phyloP scores from a whole-genome alignment of 140 eudicot genomes.

The Oenanthe javanica region DNA sequence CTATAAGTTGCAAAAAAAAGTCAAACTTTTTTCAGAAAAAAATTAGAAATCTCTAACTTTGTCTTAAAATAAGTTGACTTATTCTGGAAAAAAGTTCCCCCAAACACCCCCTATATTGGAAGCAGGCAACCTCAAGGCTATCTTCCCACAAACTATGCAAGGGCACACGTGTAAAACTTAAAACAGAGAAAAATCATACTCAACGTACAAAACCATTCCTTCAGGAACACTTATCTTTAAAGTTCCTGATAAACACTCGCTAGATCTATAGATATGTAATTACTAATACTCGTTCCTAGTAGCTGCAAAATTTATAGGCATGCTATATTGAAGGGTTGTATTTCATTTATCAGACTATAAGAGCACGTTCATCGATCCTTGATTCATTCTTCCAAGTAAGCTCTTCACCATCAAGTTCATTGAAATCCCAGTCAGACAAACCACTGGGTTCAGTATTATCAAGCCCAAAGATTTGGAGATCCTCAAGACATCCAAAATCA shows the following conservation, averaged over 20 bases:
- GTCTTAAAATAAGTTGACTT: no score
- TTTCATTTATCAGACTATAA: constrained; percentile 21
- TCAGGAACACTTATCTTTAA: background rate
- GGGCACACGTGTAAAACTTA: background rate
- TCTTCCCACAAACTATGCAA: background rate
- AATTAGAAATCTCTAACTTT: no score
- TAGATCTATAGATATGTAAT: background rate
- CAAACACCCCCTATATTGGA: no score
- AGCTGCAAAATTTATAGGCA: constrained; percentile 79
- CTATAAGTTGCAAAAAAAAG: no score
- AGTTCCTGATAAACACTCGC: background rate
- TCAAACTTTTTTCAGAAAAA: no score
- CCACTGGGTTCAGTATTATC: constrained; percentile 27
- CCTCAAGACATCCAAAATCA: constrained; percentile 29
- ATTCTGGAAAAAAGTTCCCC: no score
- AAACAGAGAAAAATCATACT: background rate
- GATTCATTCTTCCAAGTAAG: constrained; percentile 52
- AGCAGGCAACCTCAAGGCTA: background rate
- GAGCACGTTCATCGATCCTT: constrained; percentile 18
- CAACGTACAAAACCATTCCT: background rate
- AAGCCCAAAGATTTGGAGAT: constrained; percentile 34
- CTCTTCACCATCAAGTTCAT: constrained; percentile 48
- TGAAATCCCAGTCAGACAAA: constrained; percentile 52
- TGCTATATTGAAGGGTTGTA: constrained; percentile 37
- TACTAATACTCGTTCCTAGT: constrained; percentile 20